A percentile compares a stretch with the other conserved stretches of the same genome.
Evolutionary conservation across 768 basidiomycete genomes (phyloP).

Genomic region (Boletus rubescentipes): DNA sequence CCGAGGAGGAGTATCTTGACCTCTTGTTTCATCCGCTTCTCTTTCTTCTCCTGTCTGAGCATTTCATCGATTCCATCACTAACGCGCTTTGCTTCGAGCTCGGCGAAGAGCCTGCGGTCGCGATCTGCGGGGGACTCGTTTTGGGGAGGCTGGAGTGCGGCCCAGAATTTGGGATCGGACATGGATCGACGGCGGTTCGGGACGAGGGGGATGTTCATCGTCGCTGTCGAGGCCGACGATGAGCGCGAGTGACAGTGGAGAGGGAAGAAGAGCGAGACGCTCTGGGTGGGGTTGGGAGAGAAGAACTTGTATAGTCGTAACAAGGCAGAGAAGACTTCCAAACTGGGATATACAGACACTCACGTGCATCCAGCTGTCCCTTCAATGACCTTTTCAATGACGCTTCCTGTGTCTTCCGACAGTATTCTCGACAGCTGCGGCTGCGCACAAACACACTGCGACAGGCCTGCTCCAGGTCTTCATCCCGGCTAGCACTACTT

Average conservation of each 20-base stretch:
- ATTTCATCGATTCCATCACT: conserved; percentile 80
- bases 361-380: conserved; percentile 16
- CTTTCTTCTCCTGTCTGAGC: conserved; percentile 63
- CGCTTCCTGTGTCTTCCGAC: too few species aligned
- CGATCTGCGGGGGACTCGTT: conserved; percentile 71
- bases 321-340: conserved; percentile 29
- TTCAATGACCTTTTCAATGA: too few species aligned
- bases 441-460: too few species aligned
- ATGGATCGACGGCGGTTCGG: conserved; percentile 43
- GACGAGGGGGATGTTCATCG: conserved; percentile 31
- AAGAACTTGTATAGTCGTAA: conserved; percentile 16
- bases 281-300: conserved; percentile 18
- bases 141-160: conserved; percentile 64
- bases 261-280: conserved; percentile 13
- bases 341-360: conserved; percentile 17
- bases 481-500: conserved; percentile 3
- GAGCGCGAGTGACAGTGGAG: neutral
- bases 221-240: conserved; percentile 2
- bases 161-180: conserved; percentile 67
- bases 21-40: conserved; percentile 60
- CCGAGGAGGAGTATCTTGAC: conserved; percentile 80
- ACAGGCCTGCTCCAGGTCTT: too few species aligned
- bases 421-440: too few species aligned
- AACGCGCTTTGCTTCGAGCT: conserved; percentile 68
- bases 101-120: conserved; percentile 61